A percentile compares a stretch with the other conserved stretches of the same genome.
phyloP scores from a whole-genome alignment of 805 yeast species.

The Yamadazyma nakazawae region DNA sequence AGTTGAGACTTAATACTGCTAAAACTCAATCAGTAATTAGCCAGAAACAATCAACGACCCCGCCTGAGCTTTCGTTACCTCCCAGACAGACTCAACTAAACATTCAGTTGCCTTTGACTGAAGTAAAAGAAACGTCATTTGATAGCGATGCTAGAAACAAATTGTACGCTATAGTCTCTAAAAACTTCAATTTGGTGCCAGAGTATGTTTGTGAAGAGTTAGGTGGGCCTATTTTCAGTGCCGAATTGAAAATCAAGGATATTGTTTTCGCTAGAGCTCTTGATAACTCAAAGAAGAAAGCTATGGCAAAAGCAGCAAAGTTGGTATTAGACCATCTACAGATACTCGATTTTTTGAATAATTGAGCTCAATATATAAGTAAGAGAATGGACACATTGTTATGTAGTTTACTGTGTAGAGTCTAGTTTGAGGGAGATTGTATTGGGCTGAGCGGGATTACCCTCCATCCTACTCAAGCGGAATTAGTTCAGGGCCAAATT shows the following conservation, averaged over 20 bases:
- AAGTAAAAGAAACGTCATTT: constrained; percentile 20
- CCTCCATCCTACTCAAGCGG: no score
- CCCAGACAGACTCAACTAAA: not conserved
- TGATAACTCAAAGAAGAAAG: constrained; percentile 37
- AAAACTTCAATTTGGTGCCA: constrained; percentile 32
- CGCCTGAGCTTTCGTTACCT: constrained; percentile 1
- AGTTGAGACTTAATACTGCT: constrained; percentile 38
- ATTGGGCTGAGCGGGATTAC: no score
- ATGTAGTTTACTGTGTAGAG: not conserved
- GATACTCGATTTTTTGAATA: not conserved
- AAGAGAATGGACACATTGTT: not conserved
- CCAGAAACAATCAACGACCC: constrained; percentile 5
- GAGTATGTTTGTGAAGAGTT: constrained; percentile 27
- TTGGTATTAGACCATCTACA: constrained; percentile 24
- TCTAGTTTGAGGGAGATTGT: no score
- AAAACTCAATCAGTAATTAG: constrained; percentile 9
- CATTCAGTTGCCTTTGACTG: constrained; percentile 24
- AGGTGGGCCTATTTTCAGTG: constrained; percentile 22
- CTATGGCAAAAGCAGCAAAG: constrained; percentile 40
- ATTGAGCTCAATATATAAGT: not conserved
- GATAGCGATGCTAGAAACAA: constrained; percentile 38
- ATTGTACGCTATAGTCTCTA: constrained; percentile 37
- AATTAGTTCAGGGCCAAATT: no score
- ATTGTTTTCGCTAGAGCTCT: constrained; percentile 27
- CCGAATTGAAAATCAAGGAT: constrained; percentile 30